Conservation (phyloP, 169 alveolate genomes). For the Theileria annulata region DNA sequence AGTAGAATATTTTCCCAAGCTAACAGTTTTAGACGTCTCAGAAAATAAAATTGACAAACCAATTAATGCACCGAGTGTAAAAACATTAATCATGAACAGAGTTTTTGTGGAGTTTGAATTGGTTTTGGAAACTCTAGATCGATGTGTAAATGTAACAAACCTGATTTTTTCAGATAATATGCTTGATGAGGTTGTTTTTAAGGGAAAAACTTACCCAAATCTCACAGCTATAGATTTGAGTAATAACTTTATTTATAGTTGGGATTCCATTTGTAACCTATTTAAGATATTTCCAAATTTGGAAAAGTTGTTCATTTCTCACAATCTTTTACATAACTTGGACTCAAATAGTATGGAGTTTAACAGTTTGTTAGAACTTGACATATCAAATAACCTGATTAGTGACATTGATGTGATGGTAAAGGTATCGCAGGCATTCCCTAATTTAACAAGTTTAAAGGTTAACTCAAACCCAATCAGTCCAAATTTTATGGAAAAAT, state of each 20-base stretch:
- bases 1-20: constrained; percentile 12
- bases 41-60: constrained; percentile 21
- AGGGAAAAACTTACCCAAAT: constrained; percentile 5
- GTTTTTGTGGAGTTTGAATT: neutral
- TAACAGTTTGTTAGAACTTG: neutral
- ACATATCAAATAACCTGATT: neutral
- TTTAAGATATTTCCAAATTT: constrained; percentile 25
- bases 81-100: constrained; percentile 6
- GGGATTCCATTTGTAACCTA: constrained; percentile 27
- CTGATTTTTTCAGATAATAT: neutral
- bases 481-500: neutral
- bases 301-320: neutral
- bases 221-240: constrained; percentile 40
- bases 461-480: neutral
- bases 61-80: neutral
- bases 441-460: constrained; percentile 1
- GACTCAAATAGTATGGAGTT: neutral
- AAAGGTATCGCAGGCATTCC: neutral
- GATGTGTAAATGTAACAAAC: neutral
- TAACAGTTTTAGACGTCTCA: constrained; percentile 22
- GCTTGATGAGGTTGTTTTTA: constrained; percentile 18
- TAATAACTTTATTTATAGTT: constrained; percentile 41
- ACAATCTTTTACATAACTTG: neutral
- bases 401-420: neutral
- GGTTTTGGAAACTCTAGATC: neutral